These are phyloP conservation scores for Immersiporthe knoxdaviesiana DNA, from an alignment of 2,329 filamentous ascomycete genomes.

Conservation along the genomic window DNA sequence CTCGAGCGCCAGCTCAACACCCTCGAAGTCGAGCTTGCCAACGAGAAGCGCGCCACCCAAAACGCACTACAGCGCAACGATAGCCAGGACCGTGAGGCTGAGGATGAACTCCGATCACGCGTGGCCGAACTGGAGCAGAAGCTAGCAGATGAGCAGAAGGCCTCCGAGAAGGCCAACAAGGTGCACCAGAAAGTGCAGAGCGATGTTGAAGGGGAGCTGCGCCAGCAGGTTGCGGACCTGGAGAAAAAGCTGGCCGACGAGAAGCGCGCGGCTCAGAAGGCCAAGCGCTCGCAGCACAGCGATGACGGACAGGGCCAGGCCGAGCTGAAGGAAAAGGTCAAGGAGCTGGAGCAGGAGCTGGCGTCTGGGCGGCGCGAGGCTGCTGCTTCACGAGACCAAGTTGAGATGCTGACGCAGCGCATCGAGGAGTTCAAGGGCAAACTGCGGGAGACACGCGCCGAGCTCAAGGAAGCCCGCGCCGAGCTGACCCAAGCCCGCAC, in stretches of 20 bases:
- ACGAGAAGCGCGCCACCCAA: conserved; percentile 60
- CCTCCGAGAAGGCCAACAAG: conserved; percentile 39
- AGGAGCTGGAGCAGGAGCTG: conserved; percentile 48
- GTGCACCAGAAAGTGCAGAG: conserved; percentile 36
- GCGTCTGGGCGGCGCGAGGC: conserved; percentile 40
- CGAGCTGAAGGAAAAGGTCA: conserved; percentile 37
- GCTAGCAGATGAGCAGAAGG: conserved; percentile 15
- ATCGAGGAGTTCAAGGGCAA: conserved; percentile 71
- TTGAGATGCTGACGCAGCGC: conserved; percentile 69
- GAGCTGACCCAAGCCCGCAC: conserved; percentile 45
- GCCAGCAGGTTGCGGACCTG: conserved; percentile 41
- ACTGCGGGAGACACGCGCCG: conserved; percentile 69
- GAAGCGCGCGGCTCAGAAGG: conserved; percentile 35
- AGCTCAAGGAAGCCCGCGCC: conserved; percentile 66
- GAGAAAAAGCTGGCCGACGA: conserved; percentile 36
- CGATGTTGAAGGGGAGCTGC: conserved; percentile 48
- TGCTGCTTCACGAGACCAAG: conserved; percentile 64
- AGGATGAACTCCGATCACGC: conserved; percentile 45
- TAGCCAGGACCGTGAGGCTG: conserved; percentile 41
- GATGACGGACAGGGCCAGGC: conserved; percentile 40
- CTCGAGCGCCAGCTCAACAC: conserved; percentile 78
- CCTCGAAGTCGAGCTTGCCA: conserved; percentile 80
- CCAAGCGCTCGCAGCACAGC: conserved; percentile 39
- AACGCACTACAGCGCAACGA: conserved; percentile 35
- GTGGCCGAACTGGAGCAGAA: conserved; percentile 41